These are phyloP conservation scores for Phellopilus nigrolimitatus DNA, from an alignment of 1,284 basidiomycete species.

Conservation along the genomic window DNA sequence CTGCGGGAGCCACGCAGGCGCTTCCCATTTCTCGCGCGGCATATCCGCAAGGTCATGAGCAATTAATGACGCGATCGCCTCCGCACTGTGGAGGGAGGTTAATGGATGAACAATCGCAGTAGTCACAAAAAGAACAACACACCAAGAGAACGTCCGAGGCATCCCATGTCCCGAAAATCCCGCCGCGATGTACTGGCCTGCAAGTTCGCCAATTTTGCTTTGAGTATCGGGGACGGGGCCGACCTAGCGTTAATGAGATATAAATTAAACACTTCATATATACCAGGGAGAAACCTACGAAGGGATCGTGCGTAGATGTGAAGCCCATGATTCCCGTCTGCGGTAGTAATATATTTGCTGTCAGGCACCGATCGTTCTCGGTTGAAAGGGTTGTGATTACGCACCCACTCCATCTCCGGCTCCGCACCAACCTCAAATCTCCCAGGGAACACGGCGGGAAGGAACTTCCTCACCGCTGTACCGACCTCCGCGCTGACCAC, in stretches of 20 bases:
- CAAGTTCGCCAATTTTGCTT: conserved; percentile 20
- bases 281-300: conserved; percentile 43
- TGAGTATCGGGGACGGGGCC: conserved; percentile 49
- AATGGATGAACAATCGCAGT: background rate
- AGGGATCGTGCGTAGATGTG: conserved; percentile 59
- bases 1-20: conserved; percentile 60
- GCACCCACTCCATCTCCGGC: conserved; percentile 74
- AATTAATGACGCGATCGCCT: conserved; percentile 64
- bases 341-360: background rate
- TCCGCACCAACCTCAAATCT: conserved; percentile 41
- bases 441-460: conserved; percentile 55
- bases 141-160: conserved; percentile 74
- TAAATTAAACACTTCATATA: background rate
- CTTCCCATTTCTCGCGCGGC: conserved; percentile 38
- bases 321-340: conserved; percentile 83
- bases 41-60: conserved; percentile 39
- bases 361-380: conserved; percentile 3
- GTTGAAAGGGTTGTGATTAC: conserved; percentile 22
- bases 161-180: conserved; percentile 81
- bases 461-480: conserved; percentile 46
- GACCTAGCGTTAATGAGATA: conserved; percentile 43
- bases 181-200: conserved; percentile 68
- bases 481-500: conserved; percentile 45
- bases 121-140: conserved; percentile 23
- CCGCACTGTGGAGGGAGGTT: conserved; percentile 44